Base-by-base conservation (phyloP, 2,329 filamentous ascomycete genomes). In the Alternaria gaisen region DNA sequence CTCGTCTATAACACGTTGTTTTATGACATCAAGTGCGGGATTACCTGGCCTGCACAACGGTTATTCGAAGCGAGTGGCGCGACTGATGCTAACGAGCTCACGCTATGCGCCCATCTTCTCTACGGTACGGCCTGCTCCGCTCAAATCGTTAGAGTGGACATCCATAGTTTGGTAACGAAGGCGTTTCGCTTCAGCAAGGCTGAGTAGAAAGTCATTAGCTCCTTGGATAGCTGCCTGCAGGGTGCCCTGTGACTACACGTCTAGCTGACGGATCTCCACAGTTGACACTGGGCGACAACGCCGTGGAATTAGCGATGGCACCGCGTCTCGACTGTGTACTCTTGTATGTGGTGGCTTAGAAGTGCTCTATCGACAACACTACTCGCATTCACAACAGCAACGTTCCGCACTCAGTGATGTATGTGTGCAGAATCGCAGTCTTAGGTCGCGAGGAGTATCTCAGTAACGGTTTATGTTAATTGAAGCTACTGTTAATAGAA, bases 261-360 rank as follows among this genome's bases (percentile, higher is more conserved):
- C 56, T 57, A 48, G 64, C 61, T 65, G 56, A 62, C 60, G 62
- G 60, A 71, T 72, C 57, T 62, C 55, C 56, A 63, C 55, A 48
- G 53, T 65, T 43, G 58, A 58, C 60, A 65, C 56, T 65, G 66
- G 63, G 63, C 51, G 50, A 58, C 66, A 61, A 66, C 61, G 56
- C 59, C 66, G 64, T 65, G 64, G 54, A 66, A 63, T 66, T 51
- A 65, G 63, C 72, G 70, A 70, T 76, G 70, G 69, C 70, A 71
- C 73, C 73, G 72, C 70, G 67, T 69, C 60, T 69, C 61, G 68
- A 67, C 63, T 60, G 61, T 63, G 64, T 65, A 62, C 62, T 61
- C 60, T 60, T 68, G 67, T 48, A 63, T 63, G 65, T 63, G 66
- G 69, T 72, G 66, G 70, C 65, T 61, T 51, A 28, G 43, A 34